These are phyloP conservation scores for Daldinia grandis DNA, from an alignment of 495 filamentous ascomycete species.

Conservation along the genomic window DNA sequence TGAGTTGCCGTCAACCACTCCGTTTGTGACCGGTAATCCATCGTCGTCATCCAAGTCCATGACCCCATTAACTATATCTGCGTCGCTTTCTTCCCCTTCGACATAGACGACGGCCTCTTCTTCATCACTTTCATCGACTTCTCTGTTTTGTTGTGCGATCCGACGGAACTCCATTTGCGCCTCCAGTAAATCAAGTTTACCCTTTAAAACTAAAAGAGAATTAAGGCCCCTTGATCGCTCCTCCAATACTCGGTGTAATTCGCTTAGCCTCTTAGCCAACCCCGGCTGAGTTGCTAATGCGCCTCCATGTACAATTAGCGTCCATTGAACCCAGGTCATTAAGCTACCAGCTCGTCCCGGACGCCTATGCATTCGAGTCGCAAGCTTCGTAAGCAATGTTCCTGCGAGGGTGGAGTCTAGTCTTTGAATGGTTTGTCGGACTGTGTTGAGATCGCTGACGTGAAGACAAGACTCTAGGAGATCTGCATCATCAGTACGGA, in stretches of 20 bases:
- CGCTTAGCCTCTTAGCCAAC: conserved; percentile 75
- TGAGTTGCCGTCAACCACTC: conserved; percentile 50
- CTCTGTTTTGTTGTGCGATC: conserved; percentile 56
- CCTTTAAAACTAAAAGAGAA: conserved; percentile 85
- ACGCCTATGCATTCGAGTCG: conserved; percentile 83
- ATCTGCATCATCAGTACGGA: conserved; percentile 85
- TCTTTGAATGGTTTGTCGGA: conserved; percentile 87
- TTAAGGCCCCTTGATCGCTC: conserved; percentile 84
- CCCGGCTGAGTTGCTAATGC: conserved; percentile 84
- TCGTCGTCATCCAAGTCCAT: conserved; percentile 47
- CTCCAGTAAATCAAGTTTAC: conserved; percentile 89
- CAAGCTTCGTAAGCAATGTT: conserved; percentile 79
- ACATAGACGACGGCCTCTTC: conserved; percentile 87
- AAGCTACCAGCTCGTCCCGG: conserved; percentile 89
- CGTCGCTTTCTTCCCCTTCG: conserved; percentile 73
- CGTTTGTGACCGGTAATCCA: conserved; percentile 47
- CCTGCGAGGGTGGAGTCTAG: conserved; percentile 84
- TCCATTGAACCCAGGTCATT: conserved; percentile 98
- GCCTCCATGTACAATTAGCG: conserved; percentile 91
- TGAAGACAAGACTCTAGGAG: conserved; percentile 93
- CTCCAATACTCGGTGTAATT: conserved; percentile 82
- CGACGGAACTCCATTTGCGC: conserved; percentile 84
- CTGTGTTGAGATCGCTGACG: conserved; percentile 72
- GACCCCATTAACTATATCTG: conserved; percentile 53
- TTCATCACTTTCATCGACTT: conserved; percentile 64